A percentile compares a stretch with the other conserved stretches of the same genome.
Conservation (phyloP, 306 rosid species). For the Gleditsia sinensis region DNA sequence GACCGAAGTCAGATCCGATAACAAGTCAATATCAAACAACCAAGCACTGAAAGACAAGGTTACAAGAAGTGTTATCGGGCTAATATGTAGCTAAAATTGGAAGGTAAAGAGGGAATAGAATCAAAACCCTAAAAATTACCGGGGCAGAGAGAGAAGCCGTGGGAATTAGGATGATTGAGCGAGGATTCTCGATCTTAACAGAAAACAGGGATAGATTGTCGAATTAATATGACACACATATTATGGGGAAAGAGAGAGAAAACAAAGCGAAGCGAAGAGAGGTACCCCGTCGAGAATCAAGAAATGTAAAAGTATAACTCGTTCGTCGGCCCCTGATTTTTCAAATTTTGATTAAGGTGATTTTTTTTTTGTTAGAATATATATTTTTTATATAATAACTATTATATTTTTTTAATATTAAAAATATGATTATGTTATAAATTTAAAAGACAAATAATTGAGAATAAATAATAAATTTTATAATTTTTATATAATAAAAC, state of each 20-base stretch:
- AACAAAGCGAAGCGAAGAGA: too few relatives aligned
- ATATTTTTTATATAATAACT: too few relatives aligned
- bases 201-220: conserved; percentile 9
- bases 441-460: too few relatives aligned
- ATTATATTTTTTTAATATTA: too few relatives aligned
- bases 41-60: neutral
- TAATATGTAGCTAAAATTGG: neutral
- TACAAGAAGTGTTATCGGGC: conserved; percentile 10
- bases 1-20: conserved; percentile 22
- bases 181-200: neutral
- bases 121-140: conserved; percentile 32
- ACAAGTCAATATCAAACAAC: conserved; percentile 9
- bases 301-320: too few relatives aligned
- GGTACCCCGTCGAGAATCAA: too few relatives aligned
- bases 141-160: neutral
- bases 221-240: conserved; percentile 12
- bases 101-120: neutral
- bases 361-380: too few relatives aligned
- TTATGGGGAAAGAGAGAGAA: neutral
- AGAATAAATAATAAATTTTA: too few relatives aligned
- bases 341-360: too few relatives aligned
- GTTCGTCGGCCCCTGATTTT: too few relatives aligned
- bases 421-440: too few relatives aligned
- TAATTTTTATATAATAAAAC: too few relatives aligned
- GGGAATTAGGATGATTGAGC: neutral